These are phyloP conservation scores for Dryas alaskensis DNA, from an alignment of 306 rosid species.

Conservation along the genomic window DNA sequence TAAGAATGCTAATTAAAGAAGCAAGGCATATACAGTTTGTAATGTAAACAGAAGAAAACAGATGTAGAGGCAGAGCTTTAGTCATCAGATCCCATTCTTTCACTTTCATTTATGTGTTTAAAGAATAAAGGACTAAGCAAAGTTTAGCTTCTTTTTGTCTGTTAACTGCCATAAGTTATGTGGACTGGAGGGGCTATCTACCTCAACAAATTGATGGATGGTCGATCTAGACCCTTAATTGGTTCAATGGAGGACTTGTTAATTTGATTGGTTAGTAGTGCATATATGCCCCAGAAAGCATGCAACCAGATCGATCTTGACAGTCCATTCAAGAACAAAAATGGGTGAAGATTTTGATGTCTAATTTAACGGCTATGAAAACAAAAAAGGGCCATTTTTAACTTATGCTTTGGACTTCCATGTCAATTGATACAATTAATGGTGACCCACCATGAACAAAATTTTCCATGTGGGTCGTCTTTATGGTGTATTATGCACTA, in stretches of 20 bases:
- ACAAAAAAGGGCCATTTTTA: slow-evolving; percentile 19
- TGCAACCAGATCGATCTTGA: slow-evolving; percentile 34
- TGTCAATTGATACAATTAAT: background rate
- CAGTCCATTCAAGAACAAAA: slow-evolving; percentile 33
- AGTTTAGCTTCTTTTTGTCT: slow-evolving; percentile 3
- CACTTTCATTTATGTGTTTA: slow-evolving; percentile 18
- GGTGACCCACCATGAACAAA: slow-evolving; percentile 16
- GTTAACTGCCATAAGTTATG: slow-evolving; percentile 2
- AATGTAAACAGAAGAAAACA: no score
- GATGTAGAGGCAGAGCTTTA: background rate
- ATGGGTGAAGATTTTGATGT: slow-evolving; percentile 38
- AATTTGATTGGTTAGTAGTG: background rate
- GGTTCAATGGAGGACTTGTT: background rate
- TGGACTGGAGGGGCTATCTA: background rate
- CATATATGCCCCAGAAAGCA: background rate
- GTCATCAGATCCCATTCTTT: slow-evolving; percentile 7
- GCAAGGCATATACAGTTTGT: no score
- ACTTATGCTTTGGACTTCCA: slow-evolving; percentile 23
- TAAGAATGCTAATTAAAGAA: no score
- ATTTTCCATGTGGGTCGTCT: slow-evolving; percentile 12
- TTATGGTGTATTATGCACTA: slow-evolving; percentile 12
- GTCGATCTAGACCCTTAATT: background rate
- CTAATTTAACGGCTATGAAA: slow-evolving; percentile 11
- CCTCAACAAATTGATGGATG: slow-evolving; percentile 8
- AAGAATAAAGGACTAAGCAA: background rate